Base-by-base conservation (phyloP, 2,329 filamentous ascomycete species). In the Escovopsis sp. region DNA sequence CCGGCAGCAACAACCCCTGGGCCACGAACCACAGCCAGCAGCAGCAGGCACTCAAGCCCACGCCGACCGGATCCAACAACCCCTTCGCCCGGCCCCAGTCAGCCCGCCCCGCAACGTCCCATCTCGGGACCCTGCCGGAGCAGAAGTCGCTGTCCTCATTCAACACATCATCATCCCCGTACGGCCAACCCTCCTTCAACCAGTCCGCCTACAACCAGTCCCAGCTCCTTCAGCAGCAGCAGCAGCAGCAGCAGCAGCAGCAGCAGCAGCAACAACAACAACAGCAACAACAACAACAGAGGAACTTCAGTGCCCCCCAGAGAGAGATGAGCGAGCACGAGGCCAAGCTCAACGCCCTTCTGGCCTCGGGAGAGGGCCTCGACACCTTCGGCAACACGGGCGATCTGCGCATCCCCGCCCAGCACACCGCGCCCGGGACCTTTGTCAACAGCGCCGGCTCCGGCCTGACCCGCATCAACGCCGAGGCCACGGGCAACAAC, bases 351-450 rank as follows among this genome's bases (percentile, higher is more conserved):
- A 96, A 96, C 57, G 75, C 83, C 2, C 76, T 98, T 30, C 76
- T 98, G 36, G 75, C 87, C 3, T 78, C 74, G 20, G 88, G 91
- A 49, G 91, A 98, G 43, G 91, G 91, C 20, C 84, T 93, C 68
- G 91, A 98, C 57, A 98, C 91, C 0, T 98, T 93, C 58, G 91
- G 91, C 49, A 98, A 98, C 59, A 85, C 85, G n/a, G 91, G 91
- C 50, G 85, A 96, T 49, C 71, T 94, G 37, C 87, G 91, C 61
- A 94, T 98, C 48, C 91, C 91, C 2, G 80, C 91, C 2, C 91
- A 98, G 58, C 91, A 98, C 61, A 98, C 91, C 0, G 87, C 91
- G 1, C 91, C 91, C 0, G 91, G 89, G 24, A 93, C 84, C 0
- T 98, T 96, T 59, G 81, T 98, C 64, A 98, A 98, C 65, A 94